These are phyloP conservation scores for Aethionema arabicum DNA, from an alignment of 345 rosid species.

Conservation along the genomic window DNA sequence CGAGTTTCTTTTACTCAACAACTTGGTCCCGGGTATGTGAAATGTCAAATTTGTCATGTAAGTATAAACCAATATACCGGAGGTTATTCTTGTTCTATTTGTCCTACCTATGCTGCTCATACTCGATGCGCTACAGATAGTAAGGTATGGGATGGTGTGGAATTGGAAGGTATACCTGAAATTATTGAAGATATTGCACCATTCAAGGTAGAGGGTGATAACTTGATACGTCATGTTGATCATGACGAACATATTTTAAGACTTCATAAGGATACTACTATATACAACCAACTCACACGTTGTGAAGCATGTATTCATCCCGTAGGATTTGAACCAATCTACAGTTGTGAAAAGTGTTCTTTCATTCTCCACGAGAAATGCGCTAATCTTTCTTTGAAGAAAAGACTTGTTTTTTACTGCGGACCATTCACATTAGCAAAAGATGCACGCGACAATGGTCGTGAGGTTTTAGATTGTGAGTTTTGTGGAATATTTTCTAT, in stretches of 20 bases:
- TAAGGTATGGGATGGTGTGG: not conserved
- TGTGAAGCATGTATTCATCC: constrained; percentile 6
- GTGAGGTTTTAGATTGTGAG: not conserved
- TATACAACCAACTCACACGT: not conserved
- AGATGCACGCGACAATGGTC: not conserved
- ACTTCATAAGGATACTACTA: not conserved
- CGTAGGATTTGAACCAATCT: not conserved
- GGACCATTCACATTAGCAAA: not conserved
- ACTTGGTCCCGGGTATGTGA: not conserved
- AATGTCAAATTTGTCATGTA: constrained; percentile 17
- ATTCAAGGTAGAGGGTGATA: constrained; percentile 13
- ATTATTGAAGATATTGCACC: not conserved
- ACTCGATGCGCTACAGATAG: not conserved
- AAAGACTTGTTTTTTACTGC: not conserved
- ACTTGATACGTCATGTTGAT: constrained; percentile 8
- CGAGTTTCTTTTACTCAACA: constrained; percentile 8
- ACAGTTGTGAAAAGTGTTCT: not conserved
- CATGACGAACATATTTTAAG: constrained; percentile 8
- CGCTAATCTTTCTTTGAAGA: constrained; percentile 9
- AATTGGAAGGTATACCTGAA: constrained; percentile 10
- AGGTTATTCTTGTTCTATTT: constrained; percentile 10
- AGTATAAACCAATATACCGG: not conserved
- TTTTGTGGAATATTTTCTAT: not conserved
- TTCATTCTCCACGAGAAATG: constrained; percentile 17
- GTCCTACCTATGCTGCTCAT: constrained; percentile 18